Evolutionary conservation across 2,329 filamentous ascomycete species (phyloP), one percentile per base, ranked within the genome.

Genomic region (Myrmaecium sp.): DNA sequence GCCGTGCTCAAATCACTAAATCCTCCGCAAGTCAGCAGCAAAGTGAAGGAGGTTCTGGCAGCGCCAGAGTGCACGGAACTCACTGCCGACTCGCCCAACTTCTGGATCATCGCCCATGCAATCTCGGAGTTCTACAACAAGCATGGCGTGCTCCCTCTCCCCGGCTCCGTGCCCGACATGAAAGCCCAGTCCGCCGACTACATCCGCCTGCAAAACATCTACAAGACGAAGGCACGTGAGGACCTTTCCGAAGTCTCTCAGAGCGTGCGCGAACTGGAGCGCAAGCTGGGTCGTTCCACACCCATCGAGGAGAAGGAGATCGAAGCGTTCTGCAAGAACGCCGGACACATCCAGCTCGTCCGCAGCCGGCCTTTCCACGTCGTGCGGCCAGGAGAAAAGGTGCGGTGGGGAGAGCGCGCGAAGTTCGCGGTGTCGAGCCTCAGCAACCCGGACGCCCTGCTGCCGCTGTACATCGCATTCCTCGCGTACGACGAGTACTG

Each of bases 281-380:
- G 55, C 4, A 44, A 54, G 8, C 47, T 65, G 46, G 50, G 69
- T 51, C 43, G 59, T 54, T 35, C 43, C 3, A 42, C 42, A 3
- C 35, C 44, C 3, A 64, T 92, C 30, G 63, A 76, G 24, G 60
- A 69, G 23, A 67, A 68, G 28, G 81, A 93, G 40, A 74, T 95
- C 23, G 84, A 93, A 43, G 62, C 77, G 18, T 95, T 94, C 51
- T 95, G 86, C 66, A 94, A 91, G 55, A 91, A 92, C 39, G 86
- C 84, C 26, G 78, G 79, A 24, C 89, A 92, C 47, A 77, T 93
- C 46, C 92, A 89, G 53, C 67, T 95, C 25, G 74, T 95, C 30
- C 77, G 76, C 15, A 69, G 70, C 11, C 54, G 61, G 15, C 55
- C 58, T 3, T 60, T 73, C 25, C 62, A 62, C 18, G 40, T 62